Percentiles rank a stretch among this genome's conserved stretches.
Conservation (phyloP, 768 basidiomycete species). For the Lactarius deliciosus region DNA sequence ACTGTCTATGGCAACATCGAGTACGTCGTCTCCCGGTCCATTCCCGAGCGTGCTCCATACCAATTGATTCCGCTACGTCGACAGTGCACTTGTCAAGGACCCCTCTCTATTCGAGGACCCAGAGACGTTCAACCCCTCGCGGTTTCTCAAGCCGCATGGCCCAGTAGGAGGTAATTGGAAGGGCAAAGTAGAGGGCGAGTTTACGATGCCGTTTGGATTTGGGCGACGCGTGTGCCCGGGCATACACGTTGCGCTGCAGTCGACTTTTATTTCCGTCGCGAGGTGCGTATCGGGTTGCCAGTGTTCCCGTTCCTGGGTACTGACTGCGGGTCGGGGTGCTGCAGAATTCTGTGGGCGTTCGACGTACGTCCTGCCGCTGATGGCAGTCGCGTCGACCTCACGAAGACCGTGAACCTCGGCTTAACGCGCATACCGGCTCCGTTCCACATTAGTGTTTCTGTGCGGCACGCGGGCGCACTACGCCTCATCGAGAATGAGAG, state of each 20-base stretch:
- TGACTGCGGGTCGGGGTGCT: not conserved
- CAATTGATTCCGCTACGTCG: not conserved
- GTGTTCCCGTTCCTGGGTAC: not conserved
- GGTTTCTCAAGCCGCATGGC: constrained; percentile 27
- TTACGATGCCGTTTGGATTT: constrained; percentile 30
- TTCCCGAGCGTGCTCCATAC: not conserved
- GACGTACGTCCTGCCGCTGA: constrained; percentile 18
- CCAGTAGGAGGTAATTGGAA: constrained; percentile 6
- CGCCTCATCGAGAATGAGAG: constrained; percentile 18
- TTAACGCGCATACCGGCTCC: constrained; percentile 11
- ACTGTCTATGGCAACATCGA: constrained; percentile 20
- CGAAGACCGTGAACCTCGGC: constrained; percentile 1
- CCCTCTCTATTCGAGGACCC: constrained; percentile 30
- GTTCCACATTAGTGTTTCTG: constrained; percentile 2
- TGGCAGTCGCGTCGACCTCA: constrained; percentile 1
- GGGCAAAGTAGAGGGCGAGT: constrained; percentile 23
- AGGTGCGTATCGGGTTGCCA: constrained; percentile 12
- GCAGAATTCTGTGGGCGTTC: constrained; percentile 30
- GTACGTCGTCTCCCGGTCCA: constrained; percentile 4
- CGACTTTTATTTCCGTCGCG: constrained; percentile 23
- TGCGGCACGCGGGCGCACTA: not conserved
- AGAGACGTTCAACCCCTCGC: constrained; percentile 33
- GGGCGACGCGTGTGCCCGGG: constrained; percentile 32
- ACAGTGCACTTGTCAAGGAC: constrained; percentile 28
- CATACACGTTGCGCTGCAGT: constrained; percentile 27